Base-by-base conservation (phyloP, 768 basidiomycete genomes). In the Strobilomyces dryophilus region DNA sequence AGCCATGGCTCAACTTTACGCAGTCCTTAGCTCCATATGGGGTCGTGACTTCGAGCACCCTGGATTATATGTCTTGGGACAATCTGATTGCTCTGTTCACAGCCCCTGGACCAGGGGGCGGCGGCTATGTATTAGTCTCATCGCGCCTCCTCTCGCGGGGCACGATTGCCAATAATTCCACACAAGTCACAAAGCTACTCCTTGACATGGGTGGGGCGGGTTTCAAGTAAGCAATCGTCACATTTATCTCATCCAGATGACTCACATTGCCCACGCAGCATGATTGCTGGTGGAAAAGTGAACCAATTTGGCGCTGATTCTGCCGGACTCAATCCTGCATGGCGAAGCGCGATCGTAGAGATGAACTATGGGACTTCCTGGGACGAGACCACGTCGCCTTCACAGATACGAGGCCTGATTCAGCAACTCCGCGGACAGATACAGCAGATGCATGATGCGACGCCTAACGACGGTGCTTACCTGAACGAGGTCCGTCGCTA, bases 261-360 rank as follows among this genome's bases (percentile, higher is more conserved):
- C 57, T 39, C 56, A 65, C 21, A 55, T 8, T 18, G 34, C 31
- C 21, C 37, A 20, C 15, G n/a, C 2, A 80, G 78, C 47, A 62
- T 72, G 24, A 60, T 80, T 15, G 74, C 66, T 6, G 79, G 80
- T 1, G 79, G 80, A 4, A 73, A 66, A 12, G 79, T 79, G 7
- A 58, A 26, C 59, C 64, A 32, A 62, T 46, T 66, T 10, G 11
- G 71, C 18, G 71, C 77, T 0, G 65, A 71, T 40, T 70, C 75
- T 2, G 66, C 66, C 10, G 79, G 75, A 15, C 55, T 79, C 18
- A 73, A 79, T 59, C 79, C 78, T 12, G 74, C 73, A 0, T 82
- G 79, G 77, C 69, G 79, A 15, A 66, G 71, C 14, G 71, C 77
- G 1, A 40, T 79, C 9, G 21, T 52, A 4, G 54, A 60, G 41